Base-by-base conservation (phyloP, 2,329 filamentous ascomycete species). In the Paraphaeosphaeria sporulosa region DNA sequence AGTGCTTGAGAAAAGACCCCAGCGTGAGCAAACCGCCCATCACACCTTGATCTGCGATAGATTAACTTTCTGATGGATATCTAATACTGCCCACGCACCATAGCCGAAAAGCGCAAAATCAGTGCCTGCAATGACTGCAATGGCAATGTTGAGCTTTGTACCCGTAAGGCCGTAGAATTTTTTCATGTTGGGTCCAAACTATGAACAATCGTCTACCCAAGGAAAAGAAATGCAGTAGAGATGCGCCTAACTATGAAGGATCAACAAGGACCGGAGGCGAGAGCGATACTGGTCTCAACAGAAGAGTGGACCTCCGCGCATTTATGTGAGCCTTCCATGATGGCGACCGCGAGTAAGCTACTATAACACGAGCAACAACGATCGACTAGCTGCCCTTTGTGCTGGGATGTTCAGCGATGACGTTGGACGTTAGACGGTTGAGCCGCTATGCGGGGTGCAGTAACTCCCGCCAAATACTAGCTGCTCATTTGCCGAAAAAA, bases 1-100 rank as follows among this genome's bases (percentile, higher is more conserved):
- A 81, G 38, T 74, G 66, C 6, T 64, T 68, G 2, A 87, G 79
- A 67, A 91, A 92, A 10, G 83, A 83, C 21, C 84, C 78, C 69
- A 94, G 84, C 3, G 90, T 92, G 58, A 94, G 80, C 64, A 94
- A 87, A 40, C 75, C 75, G 19, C 76, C 90, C 84, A 91, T 93
- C 10, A 92, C 72, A 68, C 72, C 72, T 52, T 74, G 72, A 48
- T 74, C 72, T 74, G 13, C 19, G 5, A 23, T 6, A 32, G n/a
- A 51, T 68, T 60, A 71, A 61, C 48, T 34, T 38, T 40, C 6
- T 36, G 23, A 36, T 23, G 8, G 13, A 50, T 3, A 34, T n/a
- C 12, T 13, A 1, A 2, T 50, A 0, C 51, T 19, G 21, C 10
- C 3, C 19, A 88, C 66, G 71, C 62, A 75, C 92, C 90, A 89